Percentiles rank a stretch among this genome's conserved stretches.
These are phyloP conservation scores for Candida saitoana DNA, from an alignment of 805 yeast genomes.

Conservation along the genomic window DNA sequence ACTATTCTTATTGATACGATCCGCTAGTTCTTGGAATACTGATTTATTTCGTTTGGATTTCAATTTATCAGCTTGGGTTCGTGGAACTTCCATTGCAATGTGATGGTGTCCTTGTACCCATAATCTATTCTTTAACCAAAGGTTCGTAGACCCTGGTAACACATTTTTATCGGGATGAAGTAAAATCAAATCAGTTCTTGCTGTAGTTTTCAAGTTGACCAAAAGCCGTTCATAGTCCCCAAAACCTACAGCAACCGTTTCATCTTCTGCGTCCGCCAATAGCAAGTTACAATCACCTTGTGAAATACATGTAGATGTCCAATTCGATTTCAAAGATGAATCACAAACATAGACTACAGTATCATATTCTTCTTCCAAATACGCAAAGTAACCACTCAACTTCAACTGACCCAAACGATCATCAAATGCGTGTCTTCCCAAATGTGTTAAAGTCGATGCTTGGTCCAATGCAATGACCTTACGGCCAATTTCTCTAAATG, in stretches of 20 bases:
- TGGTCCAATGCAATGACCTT: conserved; percentile 79
- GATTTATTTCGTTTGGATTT: conserved; percentile 1
- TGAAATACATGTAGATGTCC: conserved; percentile 90
- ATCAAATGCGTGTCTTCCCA: conserved; percentile 92
- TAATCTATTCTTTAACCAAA: conserved; percentile 77
- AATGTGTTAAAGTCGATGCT: conserved; percentile 68
- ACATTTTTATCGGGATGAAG: conserved; percentile 82
- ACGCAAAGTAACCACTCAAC: conserved; percentile 85
- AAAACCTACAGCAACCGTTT: conserved; percentile 52
- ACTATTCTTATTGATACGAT: conserved; percentile 30
- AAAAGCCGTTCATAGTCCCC: conserved; percentile 85
- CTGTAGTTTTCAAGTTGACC: conserved; percentile 72
- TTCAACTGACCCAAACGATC: conserved; percentile 73
- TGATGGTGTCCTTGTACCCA: conserved; percentile 97
- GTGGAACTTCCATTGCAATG: conserved; percentile 57
- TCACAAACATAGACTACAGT: conserved; percentile 90
- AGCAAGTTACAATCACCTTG: conserved; percentile 94
- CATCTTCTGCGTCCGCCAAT: conserved; percentile 76
- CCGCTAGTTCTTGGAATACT: conserved; percentile 30
- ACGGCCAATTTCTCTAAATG: conserved; percentile 68
- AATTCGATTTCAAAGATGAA: conserved; percentile 71
- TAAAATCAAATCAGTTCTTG: conserved; percentile 81
- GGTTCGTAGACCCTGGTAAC: conserved; percentile 76
- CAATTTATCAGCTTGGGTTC: conserved; percentile 7
- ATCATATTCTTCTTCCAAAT: conserved; percentile 82